Percentiles rank a stretch among this genome's conserved stretches.
Evolutionary conservation across 140 eudicot genomes (phyloP).

Genomic region (Flaveria floridana): DNA sequence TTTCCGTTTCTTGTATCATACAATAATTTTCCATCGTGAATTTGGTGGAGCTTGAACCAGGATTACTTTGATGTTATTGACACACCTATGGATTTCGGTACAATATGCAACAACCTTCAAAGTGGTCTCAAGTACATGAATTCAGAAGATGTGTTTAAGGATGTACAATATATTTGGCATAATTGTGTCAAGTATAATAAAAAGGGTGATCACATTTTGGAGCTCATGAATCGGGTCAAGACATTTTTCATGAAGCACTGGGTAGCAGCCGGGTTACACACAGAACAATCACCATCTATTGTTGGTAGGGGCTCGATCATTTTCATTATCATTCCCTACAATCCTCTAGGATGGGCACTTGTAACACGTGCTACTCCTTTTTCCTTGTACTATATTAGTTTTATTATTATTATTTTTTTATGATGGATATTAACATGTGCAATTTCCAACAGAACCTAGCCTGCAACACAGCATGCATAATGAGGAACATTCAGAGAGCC

Average conservation of each 20-base stretch:
- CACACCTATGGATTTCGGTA: conserved; percentile 93
- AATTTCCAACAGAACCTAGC: conserved; percentile 22
- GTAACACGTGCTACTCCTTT: not conserved
- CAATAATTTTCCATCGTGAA: not conserved
- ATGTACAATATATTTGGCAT: conserved; percentile 70
- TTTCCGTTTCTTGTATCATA: conserved; percentile 20
- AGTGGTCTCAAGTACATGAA: conserved; percentile 72
- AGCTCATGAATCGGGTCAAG: conserved; percentile 77
- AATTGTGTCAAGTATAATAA: conserved; percentile 73
- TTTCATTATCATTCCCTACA: not conserved
- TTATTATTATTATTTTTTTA: not conserved
- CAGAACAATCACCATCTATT: conserved; percentile 37
- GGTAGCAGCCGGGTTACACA: conserved; percentile 52
- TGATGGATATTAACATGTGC: conserved; percentile 17
- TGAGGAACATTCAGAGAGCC: conserved; percentile 9
- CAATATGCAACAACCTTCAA: conserved; percentile 74
- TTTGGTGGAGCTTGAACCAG: conserved; percentile 43
- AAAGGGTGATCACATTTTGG: conserved; percentile 72
- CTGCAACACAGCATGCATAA: conserved; percentile 22
- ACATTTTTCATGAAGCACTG: conserved; percentile 61
- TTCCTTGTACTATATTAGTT: not conserved
- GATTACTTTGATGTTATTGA: conserved; percentile 80
- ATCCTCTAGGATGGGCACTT: not conserved
- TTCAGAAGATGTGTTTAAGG: conserved; percentile 64
- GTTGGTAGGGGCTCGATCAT: conserved; percentile 33